A percentile compares a stretch with the other conserved stretches of the same genome.
Evolutionary conservation across 1,284 basidiomycete genomes (phyloP).

Genomic region (Sanghuangporus sanghuang): DNA sequence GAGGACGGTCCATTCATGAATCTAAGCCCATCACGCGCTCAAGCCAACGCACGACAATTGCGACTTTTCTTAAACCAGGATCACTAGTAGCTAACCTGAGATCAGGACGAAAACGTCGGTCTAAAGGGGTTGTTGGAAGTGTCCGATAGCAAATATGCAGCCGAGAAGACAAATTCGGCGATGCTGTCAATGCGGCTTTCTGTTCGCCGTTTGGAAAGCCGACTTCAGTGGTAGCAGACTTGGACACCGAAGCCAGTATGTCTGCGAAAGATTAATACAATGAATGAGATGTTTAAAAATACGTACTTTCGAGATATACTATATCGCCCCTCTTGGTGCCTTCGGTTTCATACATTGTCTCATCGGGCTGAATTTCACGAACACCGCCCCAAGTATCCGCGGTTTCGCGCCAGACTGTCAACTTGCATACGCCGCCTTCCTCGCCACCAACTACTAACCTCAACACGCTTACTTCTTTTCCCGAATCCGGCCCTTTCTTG

Average conservation of each 20-base stretch:
- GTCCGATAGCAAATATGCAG: conserved; percentile 71
- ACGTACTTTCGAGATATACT: conserved; percentile 59
- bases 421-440: conserved; percentile 55
- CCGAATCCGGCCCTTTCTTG: conserved; percentile 61
- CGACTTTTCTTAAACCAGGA: conserved; percentile 59
- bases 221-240: background rate
- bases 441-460: conserved; percentile 68
- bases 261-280: background rate
- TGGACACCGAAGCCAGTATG: background rate
- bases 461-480: conserved; percentile 58
- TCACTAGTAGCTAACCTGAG: conserved; percentile 64
- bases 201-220: background rate
- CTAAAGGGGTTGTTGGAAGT: conserved; percentile 58
- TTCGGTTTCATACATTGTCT: conserved; percentile 15
- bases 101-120: conserved; percentile 61
- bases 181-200: conserved; percentile 52
- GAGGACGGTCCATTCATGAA: too few relatives aligned
- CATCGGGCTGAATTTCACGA: conserved; percentile 24
- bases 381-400: conserved; percentile 65
- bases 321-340: conserved; percentile 58
- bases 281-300: background rate
- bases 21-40: conserved; percentile 30
- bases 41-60: conserved; percentile 64
- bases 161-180: conserved; percentile 52
- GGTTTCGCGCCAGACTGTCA: conserved; percentile 70